Evolutionary conservation across 73 alveolate genomes (phyloP).

Genomic region (Uronychia binucleata): DNA sequence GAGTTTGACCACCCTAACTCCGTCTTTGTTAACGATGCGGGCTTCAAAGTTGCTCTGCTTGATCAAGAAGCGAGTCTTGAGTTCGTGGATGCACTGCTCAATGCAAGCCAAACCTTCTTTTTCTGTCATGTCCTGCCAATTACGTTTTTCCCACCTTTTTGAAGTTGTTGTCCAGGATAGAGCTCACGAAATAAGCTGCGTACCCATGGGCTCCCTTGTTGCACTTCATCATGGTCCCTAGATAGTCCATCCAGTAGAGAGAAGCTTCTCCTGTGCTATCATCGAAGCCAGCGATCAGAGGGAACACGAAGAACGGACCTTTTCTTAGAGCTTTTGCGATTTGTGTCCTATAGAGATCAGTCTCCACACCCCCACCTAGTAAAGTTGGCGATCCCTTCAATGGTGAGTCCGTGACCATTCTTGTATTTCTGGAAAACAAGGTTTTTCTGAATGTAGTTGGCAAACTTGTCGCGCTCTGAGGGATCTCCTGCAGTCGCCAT

Average conservation of each 20-base stretch:
- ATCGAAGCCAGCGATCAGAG: constrained; percentile 87
- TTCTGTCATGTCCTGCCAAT: constrained; percentile 73
- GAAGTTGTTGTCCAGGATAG: constrained; percentile 89
- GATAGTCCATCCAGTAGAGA: constrained; percentile 94
- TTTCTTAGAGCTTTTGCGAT: constrained; percentile 84
- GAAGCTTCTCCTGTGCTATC: constrained; percentile 77
- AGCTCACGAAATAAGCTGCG: constrained; percentile 90
- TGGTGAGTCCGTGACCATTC: constrained; percentile 78
- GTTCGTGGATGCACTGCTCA: constrained; percentile 84
- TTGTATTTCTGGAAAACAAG: constrained; percentile 76
- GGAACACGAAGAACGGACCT: constrained; percentile 86
- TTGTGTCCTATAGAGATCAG: constrained; percentile 53
- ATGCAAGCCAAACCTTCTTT: constrained; percentile 87
- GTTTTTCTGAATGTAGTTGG: constrained; percentile 86
- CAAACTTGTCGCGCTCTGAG: constrained; percentile 83
- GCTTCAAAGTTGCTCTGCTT: constrained; percentile 81
- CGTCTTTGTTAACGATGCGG: constrained; percentile 91
- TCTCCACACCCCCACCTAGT: constrained; percentile 16
- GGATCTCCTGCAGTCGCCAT: constrained; percentile 93
- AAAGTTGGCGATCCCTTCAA: constrained; percentile 90
- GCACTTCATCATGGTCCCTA: constrained; percentile 88
- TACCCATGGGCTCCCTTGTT: constrained; percentile 96
- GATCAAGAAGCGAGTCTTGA: constrained; percentile 86
- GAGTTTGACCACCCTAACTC: constrained; percentile 61
- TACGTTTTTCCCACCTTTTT: constrained; percentile 22